Conservation (phyloP, 257 asterid species). For the Ajuga chamaepitys region DNA sequence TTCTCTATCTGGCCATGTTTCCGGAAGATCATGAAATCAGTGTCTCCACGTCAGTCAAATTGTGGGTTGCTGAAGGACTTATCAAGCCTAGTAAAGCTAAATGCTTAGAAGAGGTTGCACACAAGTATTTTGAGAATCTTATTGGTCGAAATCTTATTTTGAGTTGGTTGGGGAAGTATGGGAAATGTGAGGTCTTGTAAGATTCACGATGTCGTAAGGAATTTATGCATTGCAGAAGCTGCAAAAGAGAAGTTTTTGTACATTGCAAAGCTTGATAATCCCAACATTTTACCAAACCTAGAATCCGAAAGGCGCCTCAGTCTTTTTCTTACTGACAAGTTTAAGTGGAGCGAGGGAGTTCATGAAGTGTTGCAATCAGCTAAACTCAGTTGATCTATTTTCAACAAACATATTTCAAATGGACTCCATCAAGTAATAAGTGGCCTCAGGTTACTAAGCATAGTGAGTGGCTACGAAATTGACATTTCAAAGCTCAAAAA, state of each 20-base stretch:
- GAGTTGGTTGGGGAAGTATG: not conserved
- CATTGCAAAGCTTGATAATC: conserved; percentile 5
- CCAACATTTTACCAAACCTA: not conserved
- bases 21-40: conserved; percentile 9
- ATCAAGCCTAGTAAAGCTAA: not conserved
- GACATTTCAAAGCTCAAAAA: not conserved
- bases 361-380: not conserved
- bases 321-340: not conserved
- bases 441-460: not conserved
- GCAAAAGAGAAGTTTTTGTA: not conserved
- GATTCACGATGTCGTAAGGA: conserved; percentile 22
- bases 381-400: conserved; percentile 6
- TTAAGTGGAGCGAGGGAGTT: no score
- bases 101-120: no score
- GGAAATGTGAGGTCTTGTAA: conserved; percentile 11
- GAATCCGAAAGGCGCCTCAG: conserved; percentile 2
- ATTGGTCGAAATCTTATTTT: conserved; percentile 19
- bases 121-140: no score
- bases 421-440: not conserved
- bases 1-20: conserved; percentile 17
- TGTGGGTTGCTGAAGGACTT: conserved; percentile 29
- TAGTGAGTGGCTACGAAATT: not conserved
- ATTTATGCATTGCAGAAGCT: conserved; percentile 17
- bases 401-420: not conserved
- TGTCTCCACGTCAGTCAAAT: conserved; percentile 1